Evolutionary conservation across 78 protist species (phyloP).

Genomic region (Salpingoeca rosetta): DNA sequence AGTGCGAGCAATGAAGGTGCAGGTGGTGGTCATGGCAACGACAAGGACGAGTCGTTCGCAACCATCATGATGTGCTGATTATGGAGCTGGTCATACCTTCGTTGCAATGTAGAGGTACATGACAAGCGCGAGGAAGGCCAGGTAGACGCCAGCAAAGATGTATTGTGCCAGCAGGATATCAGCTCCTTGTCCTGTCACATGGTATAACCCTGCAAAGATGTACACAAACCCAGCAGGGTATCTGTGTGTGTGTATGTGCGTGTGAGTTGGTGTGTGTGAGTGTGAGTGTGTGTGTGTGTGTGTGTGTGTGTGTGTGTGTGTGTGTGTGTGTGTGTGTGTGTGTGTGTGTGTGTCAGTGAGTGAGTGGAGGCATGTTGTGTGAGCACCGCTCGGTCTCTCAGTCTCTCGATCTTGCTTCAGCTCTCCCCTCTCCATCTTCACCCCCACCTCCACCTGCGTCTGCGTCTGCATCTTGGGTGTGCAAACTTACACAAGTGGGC

Average conservation of each 20-base stretch:
- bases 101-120: conserved; percentile 23
- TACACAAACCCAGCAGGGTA: conserved; percentile 67
- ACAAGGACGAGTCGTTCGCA: no score
- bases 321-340: neutral
- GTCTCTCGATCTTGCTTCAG: neutral
- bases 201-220: conserved; percentile 22
- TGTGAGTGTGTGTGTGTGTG: neutral
- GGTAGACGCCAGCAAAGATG: conserved; percentile 36
- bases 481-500: conserved; percentile 71
- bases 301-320: conserved; percentile 1
- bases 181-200: conserved; percentile 38
- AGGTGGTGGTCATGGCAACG: no score
- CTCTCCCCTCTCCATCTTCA: neutral
- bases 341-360: no score
- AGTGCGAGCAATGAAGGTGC: neutral
- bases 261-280: neutral
- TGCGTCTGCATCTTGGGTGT: neutral
- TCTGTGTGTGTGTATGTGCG: neutral
- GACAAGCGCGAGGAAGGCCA: conserved; percentile 19
- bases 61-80: no score
- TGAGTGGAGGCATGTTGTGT: no score
- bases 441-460: neutral
- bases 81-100: no score
- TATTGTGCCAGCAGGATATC: conserved; percentile 48
- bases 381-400: neutral